Conservation (phyloP, 768 basidiomycete genomes). For the Lactarius deliciosus region DNA sequence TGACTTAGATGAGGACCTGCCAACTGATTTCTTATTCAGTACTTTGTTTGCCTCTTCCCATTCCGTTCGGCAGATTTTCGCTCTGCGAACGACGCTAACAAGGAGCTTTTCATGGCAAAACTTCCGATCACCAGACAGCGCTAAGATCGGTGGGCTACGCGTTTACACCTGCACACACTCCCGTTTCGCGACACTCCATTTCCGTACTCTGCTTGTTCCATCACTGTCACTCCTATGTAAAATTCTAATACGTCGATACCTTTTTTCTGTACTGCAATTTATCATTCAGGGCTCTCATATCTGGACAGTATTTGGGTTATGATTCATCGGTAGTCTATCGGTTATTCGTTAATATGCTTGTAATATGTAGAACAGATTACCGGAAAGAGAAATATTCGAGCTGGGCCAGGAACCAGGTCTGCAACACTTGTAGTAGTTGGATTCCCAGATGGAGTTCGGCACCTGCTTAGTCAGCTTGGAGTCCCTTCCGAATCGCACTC, state of each 20-base stretch:
- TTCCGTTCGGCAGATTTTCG: conserved; percentile 1
- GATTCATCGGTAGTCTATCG: not conserved
- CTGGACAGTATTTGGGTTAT: not conserved
- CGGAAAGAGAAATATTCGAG: too few relatives aligned
- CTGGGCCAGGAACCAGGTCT: not conserved
- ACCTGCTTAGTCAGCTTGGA: not conserved
- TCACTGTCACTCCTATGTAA: not conserved
- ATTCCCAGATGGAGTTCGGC: not conserved
- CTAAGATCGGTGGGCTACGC: not conserved
- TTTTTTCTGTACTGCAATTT: not conserved
- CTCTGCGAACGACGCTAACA: not conserved
- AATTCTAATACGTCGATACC: not conserved
- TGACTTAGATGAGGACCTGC: not conserved
- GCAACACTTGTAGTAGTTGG: too few relatives aligned
- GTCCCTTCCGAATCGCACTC: not conserved
- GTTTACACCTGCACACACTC: not conserved
- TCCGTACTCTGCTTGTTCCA: not conserved
- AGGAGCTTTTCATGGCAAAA: conserved; percentile 15
- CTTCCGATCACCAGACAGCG: not conserved
- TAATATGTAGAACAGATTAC: not conserved
- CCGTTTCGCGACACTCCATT: not conserved
- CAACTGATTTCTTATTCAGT: conserved; percentile 11
- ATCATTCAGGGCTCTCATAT: not conserved
- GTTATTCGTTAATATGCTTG: not conserved
- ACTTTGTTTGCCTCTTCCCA: conserved; percentile 14